Evolutionary conservation across 2,329 filamentous ascomycete genomes (phyloP).

Genomic region (Colletotrichum salicis): DNA sequence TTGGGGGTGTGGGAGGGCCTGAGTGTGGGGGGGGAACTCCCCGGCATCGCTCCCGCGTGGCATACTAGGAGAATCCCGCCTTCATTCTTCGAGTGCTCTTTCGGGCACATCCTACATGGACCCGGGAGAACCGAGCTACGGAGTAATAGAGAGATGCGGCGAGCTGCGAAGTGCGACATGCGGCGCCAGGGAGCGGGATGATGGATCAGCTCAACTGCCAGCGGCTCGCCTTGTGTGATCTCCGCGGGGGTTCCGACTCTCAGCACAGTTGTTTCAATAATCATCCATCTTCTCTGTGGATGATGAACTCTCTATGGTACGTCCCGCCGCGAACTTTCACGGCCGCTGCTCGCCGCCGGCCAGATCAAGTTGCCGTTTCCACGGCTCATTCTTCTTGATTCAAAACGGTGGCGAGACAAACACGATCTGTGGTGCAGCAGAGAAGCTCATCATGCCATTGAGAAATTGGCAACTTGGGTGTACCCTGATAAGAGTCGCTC

Average conservation of each 20-base stretch:
- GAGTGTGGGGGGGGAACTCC: conserved; percentile 33
- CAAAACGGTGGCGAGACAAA: background rate
- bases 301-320: background rate
- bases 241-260: background rate
- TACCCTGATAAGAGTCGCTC: background rate
- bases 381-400: too few relatives aligned
- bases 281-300: background rate
- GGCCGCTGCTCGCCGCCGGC: background rate
- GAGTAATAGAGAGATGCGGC: conserved; percentile 15
- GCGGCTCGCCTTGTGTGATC: background rate
- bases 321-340: background rate
- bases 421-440: background rate
- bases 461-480: background rate
- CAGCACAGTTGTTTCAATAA: background rate
- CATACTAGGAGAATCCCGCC: conserved; percentile 26
- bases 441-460: background rate
- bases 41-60: conserved; percentile 28
- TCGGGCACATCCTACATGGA: conserved; percentile 21
- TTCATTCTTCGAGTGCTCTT: background rate
- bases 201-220: background rate
- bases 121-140: background rate
- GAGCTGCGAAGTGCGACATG: conserved; percentile 17
- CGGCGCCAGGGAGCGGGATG: background rate
- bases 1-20: background rate
- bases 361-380: background rate